Base-by-base conservation (phyloP, 129 eudicot genomes). In the Apium graveolens region DNA sequence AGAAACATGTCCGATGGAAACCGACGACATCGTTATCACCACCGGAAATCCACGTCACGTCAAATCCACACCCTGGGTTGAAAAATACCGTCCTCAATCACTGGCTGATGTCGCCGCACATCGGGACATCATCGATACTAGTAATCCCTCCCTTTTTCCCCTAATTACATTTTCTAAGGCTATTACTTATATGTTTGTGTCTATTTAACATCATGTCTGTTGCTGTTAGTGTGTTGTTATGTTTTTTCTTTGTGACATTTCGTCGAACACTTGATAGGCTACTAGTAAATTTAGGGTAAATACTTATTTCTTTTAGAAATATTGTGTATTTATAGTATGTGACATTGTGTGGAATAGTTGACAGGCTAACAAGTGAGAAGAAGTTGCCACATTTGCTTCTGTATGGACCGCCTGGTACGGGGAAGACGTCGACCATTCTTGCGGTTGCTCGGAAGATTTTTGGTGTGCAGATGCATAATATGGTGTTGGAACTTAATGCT, bases 41-140 rank as follows among this genome's bases (percentile, higher is more conserved):
- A 38, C 79, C 70, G 78, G 81, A 73, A 68, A 78, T 39, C 81
- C 93, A 14, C 82, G 85, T 5, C 81, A 82, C 66, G 63, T 88
- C 74, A 91, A 80, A 84, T 86, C 95, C 72, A 89, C 92, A 11
- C 99, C 97, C 43, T 96, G 99, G 99, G 97, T 96, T 73, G 99
- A 96, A 76, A 96, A 96, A 78, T 92, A 81, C 86, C 97, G 99
- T 38, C 99, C 99, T 29, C 97, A 90, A 41, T 88, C 99, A 31
- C 96, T 96, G 20, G 90, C 97, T 79, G 99, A 96, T 75, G 99
- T 96, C 26, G 99, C 97, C 73, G 97, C 99, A 44, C 99, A 96
- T 79, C 97, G 99, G 21, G 99, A 92, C 73, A 96, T 96, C 78
- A 80, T 96, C 65, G 97, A 88, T 43, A 96, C 99, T 70, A 91